Conservation (phyloP, 148 eudicot genomes). For the Rhododendron ovatum region DNA sequence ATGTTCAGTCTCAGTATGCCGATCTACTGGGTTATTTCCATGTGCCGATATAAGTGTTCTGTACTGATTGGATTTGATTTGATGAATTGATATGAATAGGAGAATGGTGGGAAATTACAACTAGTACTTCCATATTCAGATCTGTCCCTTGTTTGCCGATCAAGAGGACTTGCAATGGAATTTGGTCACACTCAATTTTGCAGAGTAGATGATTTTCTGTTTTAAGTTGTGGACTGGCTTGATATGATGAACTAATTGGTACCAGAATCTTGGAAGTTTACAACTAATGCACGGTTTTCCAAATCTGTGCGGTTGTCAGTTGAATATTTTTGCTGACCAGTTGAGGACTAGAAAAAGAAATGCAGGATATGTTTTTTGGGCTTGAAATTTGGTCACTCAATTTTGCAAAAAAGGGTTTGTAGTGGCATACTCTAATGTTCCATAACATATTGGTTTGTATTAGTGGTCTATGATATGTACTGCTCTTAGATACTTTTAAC, state of each 20-base stretch:
- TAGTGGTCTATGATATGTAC: not conserved
- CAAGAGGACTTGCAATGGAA: not conserved
- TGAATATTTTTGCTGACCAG: not conserved
- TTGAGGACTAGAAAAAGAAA: not conserved
- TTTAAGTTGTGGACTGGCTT: too few relatives aligned
- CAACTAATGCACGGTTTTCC: not conserved
- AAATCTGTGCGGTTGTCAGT: not conserved
- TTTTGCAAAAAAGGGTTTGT: not conserved
- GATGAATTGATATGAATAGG: not conserved
- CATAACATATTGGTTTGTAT: not conserved
- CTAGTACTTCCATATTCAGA: not conserved
- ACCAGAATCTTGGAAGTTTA: not conserved
- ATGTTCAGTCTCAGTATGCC: not conserved
- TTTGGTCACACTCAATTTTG: not conserved
- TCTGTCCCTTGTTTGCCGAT: not conserved
- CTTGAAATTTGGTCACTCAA: not conserved
- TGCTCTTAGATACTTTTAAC: not conserved
- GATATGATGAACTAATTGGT: too few relatives aligned
- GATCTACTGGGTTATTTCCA: not conserved
- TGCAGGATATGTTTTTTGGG: not conserved
- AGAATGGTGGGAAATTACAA: not conserved
- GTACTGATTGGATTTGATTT: not conserved
- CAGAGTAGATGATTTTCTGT: not conserved
- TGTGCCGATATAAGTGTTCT: not conserved
- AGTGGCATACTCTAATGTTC: not conserved